Conservation (phyloP, 345 rosid species). For the Melaleuca alternifolia region DNA sequence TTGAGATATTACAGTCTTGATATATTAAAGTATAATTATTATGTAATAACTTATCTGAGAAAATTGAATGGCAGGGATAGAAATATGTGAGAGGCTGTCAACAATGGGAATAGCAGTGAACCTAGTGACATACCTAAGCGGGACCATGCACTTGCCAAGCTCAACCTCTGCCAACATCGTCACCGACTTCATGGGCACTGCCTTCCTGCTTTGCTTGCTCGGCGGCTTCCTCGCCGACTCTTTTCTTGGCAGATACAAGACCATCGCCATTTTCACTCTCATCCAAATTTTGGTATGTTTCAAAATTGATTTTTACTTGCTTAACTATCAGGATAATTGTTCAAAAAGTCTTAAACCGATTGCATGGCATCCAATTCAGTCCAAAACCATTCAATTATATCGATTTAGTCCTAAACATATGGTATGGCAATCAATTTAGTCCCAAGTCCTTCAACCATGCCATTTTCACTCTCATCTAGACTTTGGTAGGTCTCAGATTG, state of each 20-base stretch:
- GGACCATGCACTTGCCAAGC: constrained; percentile 56
- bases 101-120: constrained; percentile 72
- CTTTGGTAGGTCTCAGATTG: no score
- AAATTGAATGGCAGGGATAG: constrained; percentile 11
- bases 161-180: constrained; percentile 57
- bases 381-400: no score
- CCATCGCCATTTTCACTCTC: background rate
- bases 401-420: no score
- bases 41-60: constrained; percentile 16
- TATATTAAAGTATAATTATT: background rate
- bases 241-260: constrained; percentile 45
- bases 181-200: constrained; percentile 62
- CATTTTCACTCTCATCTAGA: no score
- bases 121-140: constrained; percentile 60
- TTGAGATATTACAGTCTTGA: background rate
- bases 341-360: no score
- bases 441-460: no score
- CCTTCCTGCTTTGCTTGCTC: constrained; percentile 55
- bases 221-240: constrained; percentile 72
- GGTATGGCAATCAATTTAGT: no score
- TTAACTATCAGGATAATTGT: background rate
- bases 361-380: no score
- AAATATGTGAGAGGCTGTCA: constrained; percentile 57
- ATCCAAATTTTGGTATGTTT: background rate
- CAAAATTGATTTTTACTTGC: background rate